A percentile compares a stretch with the other conserved stretches of the same genome.
phyloP scores from a whole-genome alignment of 306 rosid genomes.

The Heteromeles arbutifolia region DNA sequence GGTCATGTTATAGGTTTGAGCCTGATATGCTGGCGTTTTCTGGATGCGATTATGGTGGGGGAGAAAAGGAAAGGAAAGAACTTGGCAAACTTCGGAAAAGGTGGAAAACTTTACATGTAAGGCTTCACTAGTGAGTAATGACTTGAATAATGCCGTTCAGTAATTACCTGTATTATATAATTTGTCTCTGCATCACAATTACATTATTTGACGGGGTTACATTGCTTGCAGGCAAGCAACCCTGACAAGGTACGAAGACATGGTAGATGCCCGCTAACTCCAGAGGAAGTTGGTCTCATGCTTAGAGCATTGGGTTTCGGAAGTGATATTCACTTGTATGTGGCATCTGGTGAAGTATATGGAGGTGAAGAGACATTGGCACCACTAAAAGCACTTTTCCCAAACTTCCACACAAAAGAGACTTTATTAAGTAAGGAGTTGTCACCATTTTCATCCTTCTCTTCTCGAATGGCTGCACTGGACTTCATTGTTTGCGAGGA shows the following conservation, averaged over 20 bases:
- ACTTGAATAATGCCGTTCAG: background rate
- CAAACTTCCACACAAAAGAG: constrained; percentile 76
- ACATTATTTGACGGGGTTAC: constrained; percentile 9
- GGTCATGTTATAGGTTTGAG: constrained; percentile 52
- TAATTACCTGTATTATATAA: background rate
- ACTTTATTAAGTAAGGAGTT: constrained; percentile 61
- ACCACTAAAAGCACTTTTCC: constrained; percentile 75
- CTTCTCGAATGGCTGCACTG: constrained; percentile 96
- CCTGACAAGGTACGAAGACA: constrained; percentile 77
- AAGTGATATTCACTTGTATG: constrained; percentile 67
- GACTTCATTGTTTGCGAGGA: constrained; percentile 73
- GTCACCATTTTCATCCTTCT: constrained; percentile 59
- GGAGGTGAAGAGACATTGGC: constrained; percentile 73
- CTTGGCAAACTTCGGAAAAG: constrained; percentile 69
- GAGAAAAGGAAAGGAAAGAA: constrained; percentile 65
- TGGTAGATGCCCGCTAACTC: constrained; percentile 95
- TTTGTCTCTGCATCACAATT: constrained; percentile 7
- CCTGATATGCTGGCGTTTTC: constrained; percentile 98
- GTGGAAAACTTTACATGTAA: constrained; percentile 81
- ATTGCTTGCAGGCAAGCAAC: constrained; percentile 43
- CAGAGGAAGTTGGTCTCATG: constrained; percentile 93
- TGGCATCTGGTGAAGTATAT: constrained; percentile 90
- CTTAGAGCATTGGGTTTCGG: constrained; percentile 76
- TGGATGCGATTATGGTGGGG: constrained; percentile 96
- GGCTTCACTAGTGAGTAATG: constrained; percentile 17